Base-by-base conservation (phyloP, 2,329 filamentous ascomycete species). In the Mycosphaerella sp. region DNA sequence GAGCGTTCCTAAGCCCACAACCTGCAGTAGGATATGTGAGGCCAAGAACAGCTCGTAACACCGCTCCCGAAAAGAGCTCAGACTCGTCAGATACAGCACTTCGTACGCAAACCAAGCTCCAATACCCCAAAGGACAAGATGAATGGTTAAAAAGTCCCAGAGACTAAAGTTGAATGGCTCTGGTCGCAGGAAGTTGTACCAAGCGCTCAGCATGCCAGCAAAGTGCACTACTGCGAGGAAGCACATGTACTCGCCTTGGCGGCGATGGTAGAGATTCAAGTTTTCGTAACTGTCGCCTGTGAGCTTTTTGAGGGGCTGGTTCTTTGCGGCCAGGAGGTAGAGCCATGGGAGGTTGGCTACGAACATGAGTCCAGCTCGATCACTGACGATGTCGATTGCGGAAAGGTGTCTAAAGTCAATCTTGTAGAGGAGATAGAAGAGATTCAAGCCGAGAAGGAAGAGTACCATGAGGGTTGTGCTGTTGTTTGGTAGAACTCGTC, bases 271-370 rank as follows among this genome's bases (percentile, higher is more conserved):
- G 44, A 86, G 78, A 64, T 86, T 85, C 41, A 86, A 72, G 4
- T 79, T 77, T 67, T 86, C 83, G 63, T 86, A 86, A 0, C 82
- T 85, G 58, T 78, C 77, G 3, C 83, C 82, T 0, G 82, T 85
- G 14, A 86, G 70, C 1, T 74, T 61, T 54, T 79, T 79, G 34
- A 86, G 64, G 0, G 83, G 83, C 58, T 85, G 82, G 55, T 82
- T 86, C 66, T 86, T 87, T 32, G 84, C 83, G 1, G 80, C 78
- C 3, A 86, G 73, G 4, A 86, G 71, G 65, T 86, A 86, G 2
- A 86, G 72, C 39, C 78, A 67, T 3, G 77, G 76, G 1, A 80
- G 67, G 53, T 79, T 80, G 9, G 73, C 72, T 12, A 73, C 72
- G 60, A 79, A 78, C 2, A 83, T 63, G 41, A 78, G 72, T 4